These are phyloP conservation scores for Candida awuae DNA, from an alignment of 805 yeast species.

Conservation along the genomic window DNA sequence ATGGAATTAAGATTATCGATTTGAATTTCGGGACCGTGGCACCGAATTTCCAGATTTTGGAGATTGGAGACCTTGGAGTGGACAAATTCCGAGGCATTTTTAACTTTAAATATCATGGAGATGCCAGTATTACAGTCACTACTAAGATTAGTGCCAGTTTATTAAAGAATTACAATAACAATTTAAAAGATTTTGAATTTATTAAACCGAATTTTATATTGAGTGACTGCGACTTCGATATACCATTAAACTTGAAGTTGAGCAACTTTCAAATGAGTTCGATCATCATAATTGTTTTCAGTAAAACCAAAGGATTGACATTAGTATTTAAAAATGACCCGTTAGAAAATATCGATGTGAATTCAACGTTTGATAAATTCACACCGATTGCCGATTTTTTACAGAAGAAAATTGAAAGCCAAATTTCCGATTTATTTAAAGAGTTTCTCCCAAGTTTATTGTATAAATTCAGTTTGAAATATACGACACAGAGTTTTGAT, in stretches of 20 bases:
- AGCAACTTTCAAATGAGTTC: constrained; percentile 68
- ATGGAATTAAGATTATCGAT: constrained; percentile 58
- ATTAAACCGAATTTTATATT: constrained; percentile 60
- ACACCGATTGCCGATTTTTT: constrained; percentile 76
- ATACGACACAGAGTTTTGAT: constrained; percentile 36
- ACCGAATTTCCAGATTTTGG: constrained; percentile 70
- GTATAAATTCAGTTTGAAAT: constrained; percentile 66
- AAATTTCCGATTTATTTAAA: constrained; percentile 70
- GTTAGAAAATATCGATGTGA: constrained; percentile 69
- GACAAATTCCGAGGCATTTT: constrained; percentile 78
- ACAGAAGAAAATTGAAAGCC: constrained; percentile 75
- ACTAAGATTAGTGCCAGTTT: constrained; percentile 84
- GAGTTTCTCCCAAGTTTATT: constrained; percentile 78
- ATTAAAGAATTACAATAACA: constrained; percentile 50
- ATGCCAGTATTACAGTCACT: constrained; percentile 63
- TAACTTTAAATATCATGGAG: constrained; percentile 68
- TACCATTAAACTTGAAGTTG: constrained; percentile 70
- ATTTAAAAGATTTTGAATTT: constrained; percentile 35
- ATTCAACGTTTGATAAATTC: constrained; percentile 80
- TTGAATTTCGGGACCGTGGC: constrained; percentile 66
- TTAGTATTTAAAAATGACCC: constrained; percentile 87
- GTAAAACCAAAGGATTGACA: constrained; percentile 75
- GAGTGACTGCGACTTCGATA: constrained; percentile 59
- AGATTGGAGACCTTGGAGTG: constrained; percentile 70
- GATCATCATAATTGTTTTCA: constrained; percentile 77